Base-by-base conservation (phyloP, 331 rosid species). In the Malus hybrid region DNA sequence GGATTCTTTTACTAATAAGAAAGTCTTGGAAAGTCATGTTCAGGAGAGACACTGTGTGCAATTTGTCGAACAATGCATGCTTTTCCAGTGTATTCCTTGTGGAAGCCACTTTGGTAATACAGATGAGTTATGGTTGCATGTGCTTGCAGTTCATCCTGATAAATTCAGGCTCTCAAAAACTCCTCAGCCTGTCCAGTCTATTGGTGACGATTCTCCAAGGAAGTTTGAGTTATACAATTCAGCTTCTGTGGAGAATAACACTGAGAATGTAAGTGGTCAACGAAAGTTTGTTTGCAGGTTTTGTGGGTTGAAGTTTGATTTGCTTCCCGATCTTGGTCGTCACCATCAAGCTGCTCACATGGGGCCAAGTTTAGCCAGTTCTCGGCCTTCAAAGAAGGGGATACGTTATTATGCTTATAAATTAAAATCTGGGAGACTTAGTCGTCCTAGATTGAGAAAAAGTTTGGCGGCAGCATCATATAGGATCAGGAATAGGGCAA, bases 331-430 rank as follows among this genome's bases (percentile, higher is more conserved):
- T 83, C 93, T 95, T 56, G 99, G 98, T 75, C 93, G 98, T 55
- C 99, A 95, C 81, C 99, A 95, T 84, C 99, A 95, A 86, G 98
- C 99, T 82, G 96, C 96, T 32, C 99, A 95, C 75, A 95, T 92
- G 98, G 97, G 91, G 62, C 88, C 93, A 75, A 89, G 94, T 78
- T 78, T 88, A 75, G 88, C 78, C 62, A 86, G 84, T 66, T 76
- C 87, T 84, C 85, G 77, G 39, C 91, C 97, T 5, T 82, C 93
- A 32, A 95, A 95, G 88, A 86, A 73, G 81, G 99, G 99, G 50
- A 83, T 95, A 77, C 94, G 93, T 30, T 84, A 89, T 87, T 92
- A 89, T 76, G 85, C 98, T 29, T 90, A 95, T 72, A 92, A 85
- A 83, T 63, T 90, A 79, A 95, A 92, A 84, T 90, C 98, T 79